Conservation (phyloP, 768 basidiomycete species). For the Wakefieldia striispora region DNA sequence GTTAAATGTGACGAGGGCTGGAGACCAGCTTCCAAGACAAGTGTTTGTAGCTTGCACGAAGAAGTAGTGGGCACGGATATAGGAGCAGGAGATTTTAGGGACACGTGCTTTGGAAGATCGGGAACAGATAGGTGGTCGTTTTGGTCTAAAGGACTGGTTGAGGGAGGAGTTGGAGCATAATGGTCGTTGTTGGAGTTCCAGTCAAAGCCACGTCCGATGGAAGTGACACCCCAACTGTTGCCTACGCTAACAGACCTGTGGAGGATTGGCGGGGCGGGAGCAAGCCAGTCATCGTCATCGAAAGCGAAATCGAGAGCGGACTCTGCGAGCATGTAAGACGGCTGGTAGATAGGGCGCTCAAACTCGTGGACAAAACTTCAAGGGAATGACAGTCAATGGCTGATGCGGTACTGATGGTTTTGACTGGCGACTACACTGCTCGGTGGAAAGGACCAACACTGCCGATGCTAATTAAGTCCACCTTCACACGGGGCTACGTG, state of each 20-base stretch:
- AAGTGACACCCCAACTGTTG: constrained; percentile 84
- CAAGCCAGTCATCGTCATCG: constrained; percentile 71
- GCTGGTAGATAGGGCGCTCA: neutral
- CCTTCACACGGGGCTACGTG: constrained; percentile 12
- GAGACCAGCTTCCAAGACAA: constrained; percentile 24
- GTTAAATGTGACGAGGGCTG: constrained; percentile 29
- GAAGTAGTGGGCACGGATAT: constrained; percentile 15
- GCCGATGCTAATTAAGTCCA: constrained; percentile 1
- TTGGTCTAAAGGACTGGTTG: constrained; percentile 5
- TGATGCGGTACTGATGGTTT: constrained; percentile 4
- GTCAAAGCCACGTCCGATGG: constrained; percentile 78
- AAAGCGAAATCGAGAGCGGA: constrained; percentile 58
- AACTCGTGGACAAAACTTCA: constrained; percentile 1
- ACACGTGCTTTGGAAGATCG: constrained; percentile 12
- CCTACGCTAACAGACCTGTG: constrained; percentile 67
- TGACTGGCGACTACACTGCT: neutral
- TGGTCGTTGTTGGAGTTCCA: constrained; percentile 53
- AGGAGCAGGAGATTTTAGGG: constrained; percentile 10
- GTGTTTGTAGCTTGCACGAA: constrained; percentile 25
- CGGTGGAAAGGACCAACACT: no score
- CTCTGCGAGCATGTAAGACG: constrained; percentile 52
- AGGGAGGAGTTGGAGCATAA: constrained; percentile 2
- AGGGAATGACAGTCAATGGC: neutral
- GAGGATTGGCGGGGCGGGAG: constrained; percentile 47
- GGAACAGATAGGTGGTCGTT: constrained; percentile 6